Evolutionary conservation across 2,329 filamentous ascomycete species (phyloP).

Genomic region (Coniella vitis): DNA sequence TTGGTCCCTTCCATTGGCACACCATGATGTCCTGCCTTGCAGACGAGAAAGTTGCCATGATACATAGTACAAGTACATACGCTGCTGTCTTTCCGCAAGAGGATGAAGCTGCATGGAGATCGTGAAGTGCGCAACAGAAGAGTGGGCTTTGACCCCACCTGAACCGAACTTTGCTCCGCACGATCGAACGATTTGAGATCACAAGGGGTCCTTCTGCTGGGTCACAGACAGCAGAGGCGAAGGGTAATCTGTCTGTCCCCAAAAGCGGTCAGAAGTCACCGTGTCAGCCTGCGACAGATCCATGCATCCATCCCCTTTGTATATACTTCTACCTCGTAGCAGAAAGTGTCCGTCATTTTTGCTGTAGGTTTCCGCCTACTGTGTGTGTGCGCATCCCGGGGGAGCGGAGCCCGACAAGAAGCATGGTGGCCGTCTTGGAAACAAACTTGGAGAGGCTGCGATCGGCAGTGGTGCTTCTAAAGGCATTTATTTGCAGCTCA

Average conservation of each 20-base stretch:
- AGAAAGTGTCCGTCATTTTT: background rate
- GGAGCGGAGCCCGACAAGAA: too few species aligned
- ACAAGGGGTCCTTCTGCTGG: conserved; percentile 8
- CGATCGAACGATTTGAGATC: conserved; percentile 17
- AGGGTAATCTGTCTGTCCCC: background rate
- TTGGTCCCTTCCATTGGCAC: background rate
- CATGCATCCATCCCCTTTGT: background rate
- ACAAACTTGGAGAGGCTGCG: background rate
- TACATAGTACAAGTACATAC: too few species aligned
- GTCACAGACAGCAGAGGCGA: background rate
- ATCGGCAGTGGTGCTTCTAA: background rate
- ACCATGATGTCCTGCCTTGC: conserved; percentile 1
- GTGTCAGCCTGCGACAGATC: conserved; percentile 8
- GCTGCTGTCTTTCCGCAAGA: background rate
- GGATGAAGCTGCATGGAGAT: background rate
- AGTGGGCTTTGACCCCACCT: conserved; percentile 4
- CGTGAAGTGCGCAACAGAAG: background rate
- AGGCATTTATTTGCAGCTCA: too few species aligned
- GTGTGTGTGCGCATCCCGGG: too few species aligned
- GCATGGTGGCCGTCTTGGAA: background rate
- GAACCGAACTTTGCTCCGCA: conserved; percentile 12
- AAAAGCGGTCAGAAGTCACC: background rate
- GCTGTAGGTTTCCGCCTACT: too few species aligned
- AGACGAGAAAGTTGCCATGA: background rate
- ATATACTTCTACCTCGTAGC: background rate